Evolutionary conservation across 2,329 filamentous ascomycete genomes (phyloP).

Genomic region (Phialocephala sp.): DNA sequence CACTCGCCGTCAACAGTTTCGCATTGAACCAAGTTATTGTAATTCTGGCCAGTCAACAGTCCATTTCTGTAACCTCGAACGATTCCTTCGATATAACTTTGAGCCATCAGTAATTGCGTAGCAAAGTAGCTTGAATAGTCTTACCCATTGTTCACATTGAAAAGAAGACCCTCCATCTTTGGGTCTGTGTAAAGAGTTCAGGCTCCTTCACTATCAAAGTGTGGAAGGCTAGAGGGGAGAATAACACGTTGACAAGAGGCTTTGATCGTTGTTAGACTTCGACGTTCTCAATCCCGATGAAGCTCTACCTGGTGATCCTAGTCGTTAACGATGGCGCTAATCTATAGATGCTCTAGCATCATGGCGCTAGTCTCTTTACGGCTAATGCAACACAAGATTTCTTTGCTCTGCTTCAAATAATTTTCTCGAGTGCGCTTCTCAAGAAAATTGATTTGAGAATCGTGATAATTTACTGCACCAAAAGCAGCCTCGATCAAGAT

Average conservation of each 20-base stretch:
- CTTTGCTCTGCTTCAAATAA: constrained; percentile 12
- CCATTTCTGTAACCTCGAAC: constrained; percentile 96
- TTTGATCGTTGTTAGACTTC: constrained; percentile 16
- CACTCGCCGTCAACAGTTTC: constrained; percentile 84
- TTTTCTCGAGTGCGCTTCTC: background rate
- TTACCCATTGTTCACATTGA: constrained; percentile 95
- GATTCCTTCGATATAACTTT: constrained; percentile 98
- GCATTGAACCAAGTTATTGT: constrained; percentile 96
- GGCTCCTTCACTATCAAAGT: too few relatives aligned
- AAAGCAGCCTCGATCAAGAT: constrained; percentile 54
- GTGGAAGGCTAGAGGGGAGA: too few relatives aligned
- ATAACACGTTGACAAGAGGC: too few relatives aligned
- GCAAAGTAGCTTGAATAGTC: too few relatives aligned
- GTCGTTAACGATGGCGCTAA: background rate
- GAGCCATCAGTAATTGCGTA: too few relatives aligned
- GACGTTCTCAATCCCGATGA: background rate
- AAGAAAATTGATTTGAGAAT: background rate
- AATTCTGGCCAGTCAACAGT: constrained; percentile 87
- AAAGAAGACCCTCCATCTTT: constrained; percentile 88
- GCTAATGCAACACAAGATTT: constrained; percentile 22
- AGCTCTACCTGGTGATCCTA: background rate
- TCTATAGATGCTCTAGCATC: background rate
- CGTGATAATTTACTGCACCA: constrained; percentile 12
- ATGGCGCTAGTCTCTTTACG: background rate
- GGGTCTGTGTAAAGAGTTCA: constrained; percentile 7